Evolutionary conservation across 106 monocot species (phyloP).

Genomic region (Narthecium ossifragum): DNA sequence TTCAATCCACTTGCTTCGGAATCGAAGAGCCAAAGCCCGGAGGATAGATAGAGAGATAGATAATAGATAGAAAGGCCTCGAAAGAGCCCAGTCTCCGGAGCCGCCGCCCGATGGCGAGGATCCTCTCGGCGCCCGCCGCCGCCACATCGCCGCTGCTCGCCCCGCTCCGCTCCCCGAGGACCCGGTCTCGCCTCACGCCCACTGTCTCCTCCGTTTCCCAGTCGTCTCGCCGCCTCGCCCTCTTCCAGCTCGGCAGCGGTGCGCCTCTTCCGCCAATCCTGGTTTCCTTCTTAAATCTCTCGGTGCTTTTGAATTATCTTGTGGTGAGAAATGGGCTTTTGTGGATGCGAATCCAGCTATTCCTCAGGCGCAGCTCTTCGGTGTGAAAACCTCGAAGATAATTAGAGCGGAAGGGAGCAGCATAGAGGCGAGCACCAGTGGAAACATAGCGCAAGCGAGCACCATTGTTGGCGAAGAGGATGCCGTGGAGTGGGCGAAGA

Average conservation of each 20-base stretch:
- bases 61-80: too few relatives aligned
- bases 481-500: conserved; percentile 34
- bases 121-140: background rate
- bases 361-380: conserved; percentile 26
- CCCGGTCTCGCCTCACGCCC: background rate
- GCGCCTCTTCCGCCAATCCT: background rate
- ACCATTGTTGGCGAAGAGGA: conserved; percentile 25
- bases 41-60: too few relatives aligned
- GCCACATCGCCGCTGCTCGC: background rate
- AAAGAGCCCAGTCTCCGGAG: too few relatives aligned
- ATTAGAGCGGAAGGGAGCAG: conserved; percentile 9
- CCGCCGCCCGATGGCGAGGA: background rate
- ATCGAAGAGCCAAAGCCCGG: too few relatives aligned
- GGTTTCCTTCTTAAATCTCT: background rate
- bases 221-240: conserved; percentile 5
- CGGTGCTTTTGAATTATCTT: too few relatives aligned
- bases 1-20: too few relatives aligned
- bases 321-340: background rate
- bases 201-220: background rate
- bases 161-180: background rate
- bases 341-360: conserved; percentile 8
- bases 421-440: conserved; percentile 18
- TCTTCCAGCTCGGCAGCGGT: conserved; percentile 14
- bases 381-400: conserved; percentile 5
- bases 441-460: conserved; percentile 21